A percentile compares a stretch with the other conserved stretches of the same genome.
These are phyloP conservation scores for Axilococcus clingmanii DNA, from an alignment of 139 green algal species.

Conservation along the genomic window DNA sequence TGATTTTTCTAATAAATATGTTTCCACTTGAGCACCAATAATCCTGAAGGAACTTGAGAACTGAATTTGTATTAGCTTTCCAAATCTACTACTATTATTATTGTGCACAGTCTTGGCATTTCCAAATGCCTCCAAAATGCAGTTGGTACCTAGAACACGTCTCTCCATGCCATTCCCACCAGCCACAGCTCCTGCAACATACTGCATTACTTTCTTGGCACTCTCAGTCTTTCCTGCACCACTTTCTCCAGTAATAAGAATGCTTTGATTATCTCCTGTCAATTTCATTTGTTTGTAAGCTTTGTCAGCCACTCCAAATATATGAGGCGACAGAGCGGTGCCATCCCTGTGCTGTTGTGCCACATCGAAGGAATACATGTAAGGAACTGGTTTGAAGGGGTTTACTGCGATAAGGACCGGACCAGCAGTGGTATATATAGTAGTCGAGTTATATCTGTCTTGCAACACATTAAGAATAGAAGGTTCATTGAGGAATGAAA, in stretches of 20 bases:
- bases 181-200: slow-evolving; percentile 68
- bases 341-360: slow-evolving; percentile 48
- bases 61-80: slow-evolving; percentile 84
- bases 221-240: slow-evolving; percentile 92
- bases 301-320: slow-evolving; percentile 68
- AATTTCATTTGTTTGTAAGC: slow-evolving; percentile 53
- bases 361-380: slow-evolving; percentile 62
- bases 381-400: slow-evolving; percentile 61
- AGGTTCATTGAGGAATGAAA: slow-evolving; percentile 82
- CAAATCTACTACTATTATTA: slow-evolving; percentile 87
- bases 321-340: slow-evolving; percentile 44
- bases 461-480: slow-evolving; percentile 71
- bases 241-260: slow-evolving; percentile 63
- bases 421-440: slow-evolving; percentile 75
- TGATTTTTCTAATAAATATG: slow-evolving; percentile 88
- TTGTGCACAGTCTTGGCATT: slow-evolving; percentile 94
- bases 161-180: slow-evolving; percentile 49
- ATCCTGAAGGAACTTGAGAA: slow-evolving; percentile 62
- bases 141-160: slow-evolving; percentile 76
- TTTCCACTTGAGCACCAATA: slow-evolving; percentile 63
- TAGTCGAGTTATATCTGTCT: slow-evolving; percentile 29
- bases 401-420: slow-evolving; percentile 85
- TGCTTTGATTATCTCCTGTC: slow-evolving; percentile 26
- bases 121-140: slow-evolving; percentile 89
- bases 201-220: slow-evolving; percentile 91